phyloP scores from a whole-genome alignment of 805 yeast species.

The Yarrowia sp. region DNA sequence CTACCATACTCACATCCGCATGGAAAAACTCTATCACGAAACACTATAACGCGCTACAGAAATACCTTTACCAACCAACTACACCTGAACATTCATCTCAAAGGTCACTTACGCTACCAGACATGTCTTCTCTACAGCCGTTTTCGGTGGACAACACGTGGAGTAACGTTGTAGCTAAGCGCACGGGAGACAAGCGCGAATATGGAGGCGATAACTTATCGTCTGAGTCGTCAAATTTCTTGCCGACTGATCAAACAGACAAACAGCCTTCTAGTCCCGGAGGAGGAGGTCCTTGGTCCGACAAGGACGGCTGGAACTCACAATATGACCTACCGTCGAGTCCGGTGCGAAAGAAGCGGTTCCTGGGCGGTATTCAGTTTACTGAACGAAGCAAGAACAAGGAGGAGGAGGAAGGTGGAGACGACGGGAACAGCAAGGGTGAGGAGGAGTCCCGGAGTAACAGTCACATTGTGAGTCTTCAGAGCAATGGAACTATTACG shows the following conservation, averaged over 20 bases:
- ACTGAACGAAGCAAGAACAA: neutral
- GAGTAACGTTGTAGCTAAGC: neutral
- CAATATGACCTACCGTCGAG: constrained; percentile 1
- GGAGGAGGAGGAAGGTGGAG: neutral
- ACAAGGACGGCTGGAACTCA: neutral
- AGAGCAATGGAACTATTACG: neutral
- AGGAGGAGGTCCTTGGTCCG: neutral
- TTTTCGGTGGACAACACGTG: constrained; percentile 6
- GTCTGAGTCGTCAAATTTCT: constrained; percentile 1
- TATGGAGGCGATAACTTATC: constrained; percentile 7
- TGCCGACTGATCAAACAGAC: constrained; percentile 6
- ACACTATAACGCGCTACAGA: neutral
- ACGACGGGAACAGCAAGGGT: too few relatives aligned
- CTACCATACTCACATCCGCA: neutral
- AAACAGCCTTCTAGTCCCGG: neutral
- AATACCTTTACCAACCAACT: neutral
- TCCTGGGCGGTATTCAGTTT: neutral
- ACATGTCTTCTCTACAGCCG: constrained; percentile 14
- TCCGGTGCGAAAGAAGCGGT: constrained; percentile 13
- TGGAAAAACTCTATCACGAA: neutral
- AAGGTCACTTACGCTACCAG: neutral
- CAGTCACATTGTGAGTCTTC: neutral
- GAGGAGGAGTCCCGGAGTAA: too few relatives aligned
- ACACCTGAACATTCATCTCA: too few relatives aligned
- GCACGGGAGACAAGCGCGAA: constrained; percentile 5